Evolutionary conservation across 2,329 filamentous ascomycete species (phyloP).

Genomic region (Claviceps sp.): DNA sequence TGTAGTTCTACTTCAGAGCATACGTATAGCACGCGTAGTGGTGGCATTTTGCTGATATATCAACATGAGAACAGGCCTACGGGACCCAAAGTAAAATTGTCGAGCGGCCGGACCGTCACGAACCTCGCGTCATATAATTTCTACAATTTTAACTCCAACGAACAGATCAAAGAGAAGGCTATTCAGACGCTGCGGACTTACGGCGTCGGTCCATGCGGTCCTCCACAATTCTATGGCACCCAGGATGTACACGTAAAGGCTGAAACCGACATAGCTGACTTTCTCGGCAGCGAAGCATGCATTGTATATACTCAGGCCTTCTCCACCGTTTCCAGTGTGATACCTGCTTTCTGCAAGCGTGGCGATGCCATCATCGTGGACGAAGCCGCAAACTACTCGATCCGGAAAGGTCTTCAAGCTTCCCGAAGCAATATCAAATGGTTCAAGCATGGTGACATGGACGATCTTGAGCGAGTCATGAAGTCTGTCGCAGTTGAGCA

Average conservation of each 20-base stretch:
- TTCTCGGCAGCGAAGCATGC: slow-evolving; percentile 74
- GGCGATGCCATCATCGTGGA: slow-evolving; percentile 96
- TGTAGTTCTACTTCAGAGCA: neutral
- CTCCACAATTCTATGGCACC: slow-evolving; percentile 94
- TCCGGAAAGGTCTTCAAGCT: slow-evolving; percentile 88
- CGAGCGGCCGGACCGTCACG: slow-evolving; percentile 77
- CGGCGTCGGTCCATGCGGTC: slow-evolving; percentile 90
- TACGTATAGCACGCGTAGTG: neutral
- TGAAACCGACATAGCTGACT: slow-evolving; percentile 83
- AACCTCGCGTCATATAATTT: slow-evolving; percentile 96
- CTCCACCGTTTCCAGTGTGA: slow-evolving; percentile 91
- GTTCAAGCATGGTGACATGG: slow-evolving; percentile 95
- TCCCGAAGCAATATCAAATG: slow-evolving; percentile 81
- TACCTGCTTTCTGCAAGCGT: slow-evolving; percentile 91
- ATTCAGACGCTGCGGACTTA: slow-evolving; percentile 90
- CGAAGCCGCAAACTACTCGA: slow-evolving; percentile 82
- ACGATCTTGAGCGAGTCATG: slow-evolving; percentile 77
- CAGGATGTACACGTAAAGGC: slow-evolving; percentile 98
- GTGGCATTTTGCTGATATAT: neutral
- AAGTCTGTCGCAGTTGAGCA: slow-evolving; percentile 80
- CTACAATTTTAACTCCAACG: slow-evolving; percentile 92
- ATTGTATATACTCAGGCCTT: slow-evolving; percentile 96
- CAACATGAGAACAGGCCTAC: slow-evolving; percentile 50
- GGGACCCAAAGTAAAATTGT: slow-evolving; percentile 78
- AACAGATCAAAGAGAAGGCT: slow-evolving; percentile 86